A percentile compares a stretch with the other conserved stretches of the same genome.
phyloP scores from a whole-genome alignment of 768 basidiomycete genomes.

The Holtermannia corniformis region DNA sequence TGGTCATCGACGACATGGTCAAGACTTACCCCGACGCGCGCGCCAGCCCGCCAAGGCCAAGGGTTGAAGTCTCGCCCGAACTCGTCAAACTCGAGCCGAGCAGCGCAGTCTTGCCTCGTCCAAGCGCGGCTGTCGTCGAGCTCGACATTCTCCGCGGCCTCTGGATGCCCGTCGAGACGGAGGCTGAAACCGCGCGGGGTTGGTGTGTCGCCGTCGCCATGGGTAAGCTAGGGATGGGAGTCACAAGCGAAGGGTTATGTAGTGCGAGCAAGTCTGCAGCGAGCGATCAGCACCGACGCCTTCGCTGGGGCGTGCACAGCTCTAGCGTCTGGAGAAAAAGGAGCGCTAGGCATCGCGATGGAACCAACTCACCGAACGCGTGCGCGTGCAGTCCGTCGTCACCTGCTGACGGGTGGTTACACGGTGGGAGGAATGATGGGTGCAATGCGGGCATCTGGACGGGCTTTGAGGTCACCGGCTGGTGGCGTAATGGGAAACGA shows the following conservation, averaged over 20 bases:
- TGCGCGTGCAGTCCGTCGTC: conserved; percentile 30
- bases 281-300: too few species aligned
- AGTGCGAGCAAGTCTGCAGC: conserved; percentile 25
- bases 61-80: conserved; percentile 4
- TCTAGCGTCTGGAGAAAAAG: not conserved
- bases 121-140: conserved; percentile 29
- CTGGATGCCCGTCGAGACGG: conserved; percentile 3
- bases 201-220: conserved; percentile 3
- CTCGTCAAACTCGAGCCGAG: conserved; percentile 13
- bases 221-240: not conserved
- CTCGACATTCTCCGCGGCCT: conserved; percentile 32
- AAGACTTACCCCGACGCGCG: not conserved
- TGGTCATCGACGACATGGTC: not conserved
- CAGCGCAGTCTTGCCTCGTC: conserved; percentile 28
- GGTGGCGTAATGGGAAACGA: too few species aligned
- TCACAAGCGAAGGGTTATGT: conserved; percentile 8
- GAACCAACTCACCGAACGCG: conserved; percentile 27
- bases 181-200: conserved; percentile 1
- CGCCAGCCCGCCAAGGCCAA: conserved; percentile 21
- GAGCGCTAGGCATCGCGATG: not conserved
- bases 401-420: conserved; percentile 22
- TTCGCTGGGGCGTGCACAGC: too few species aligned
- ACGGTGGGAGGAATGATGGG: conserved; percentile 29
- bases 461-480: too few species aligned
- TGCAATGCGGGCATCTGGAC: conserved; percentile 13